phyloP scores from a whole-genome alignment of 1,284 basidiomycete genomes.

The Rhodotorula mucilaginosa region DNA sequence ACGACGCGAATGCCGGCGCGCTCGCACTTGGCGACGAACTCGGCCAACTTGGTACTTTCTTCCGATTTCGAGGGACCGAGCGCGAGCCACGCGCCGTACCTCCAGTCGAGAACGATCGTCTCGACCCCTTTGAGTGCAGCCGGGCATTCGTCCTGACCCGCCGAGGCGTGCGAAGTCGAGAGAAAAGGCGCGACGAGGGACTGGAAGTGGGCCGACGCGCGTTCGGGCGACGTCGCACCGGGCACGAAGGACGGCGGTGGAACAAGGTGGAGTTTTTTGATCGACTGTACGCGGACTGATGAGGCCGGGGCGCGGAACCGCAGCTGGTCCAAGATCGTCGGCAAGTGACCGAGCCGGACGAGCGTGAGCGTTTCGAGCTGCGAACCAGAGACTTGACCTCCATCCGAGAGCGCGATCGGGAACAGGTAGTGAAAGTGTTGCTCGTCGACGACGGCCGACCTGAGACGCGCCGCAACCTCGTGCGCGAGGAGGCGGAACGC shows the following conservation, averaged over 20 bases:
- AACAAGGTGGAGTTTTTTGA: constrained; percentile 8
- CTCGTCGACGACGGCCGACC: constrained; percentile 11
- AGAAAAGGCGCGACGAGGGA: constrained; percentile 20
- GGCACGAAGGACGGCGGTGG: constrained; percentile 21
- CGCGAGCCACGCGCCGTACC: constrained; percentile 20
- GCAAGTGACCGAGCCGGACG: constrained; percentile 15
- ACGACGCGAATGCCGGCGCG: background rate
- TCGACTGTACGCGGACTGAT: background rate
- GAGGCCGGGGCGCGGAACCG: background rate
- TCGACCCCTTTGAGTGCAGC: background rate
- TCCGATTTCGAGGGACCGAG: background rate
- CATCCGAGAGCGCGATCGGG: constrained; percentile 8
- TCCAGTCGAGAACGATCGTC: constrained; percentile 14
- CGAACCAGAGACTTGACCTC: background rate
- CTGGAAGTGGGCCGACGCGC: constrained; percentile 17
- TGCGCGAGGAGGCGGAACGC: constrained; percentile 11
- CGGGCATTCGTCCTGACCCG: background rate
- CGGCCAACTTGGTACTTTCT: background rate
- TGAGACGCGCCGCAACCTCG: background rate
- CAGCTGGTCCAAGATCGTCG: constrained; percentile 9
- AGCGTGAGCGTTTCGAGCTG: constrained; percentile 1
- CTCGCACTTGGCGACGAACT: background rate
- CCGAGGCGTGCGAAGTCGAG: background rate
- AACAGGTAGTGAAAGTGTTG: constrained; percentile 25
- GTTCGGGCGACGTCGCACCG: constrained; percentile 14